Conservation (phyloP, 139 green algal genomes). For the Chlamydomonas sphaeroides region DNA sequence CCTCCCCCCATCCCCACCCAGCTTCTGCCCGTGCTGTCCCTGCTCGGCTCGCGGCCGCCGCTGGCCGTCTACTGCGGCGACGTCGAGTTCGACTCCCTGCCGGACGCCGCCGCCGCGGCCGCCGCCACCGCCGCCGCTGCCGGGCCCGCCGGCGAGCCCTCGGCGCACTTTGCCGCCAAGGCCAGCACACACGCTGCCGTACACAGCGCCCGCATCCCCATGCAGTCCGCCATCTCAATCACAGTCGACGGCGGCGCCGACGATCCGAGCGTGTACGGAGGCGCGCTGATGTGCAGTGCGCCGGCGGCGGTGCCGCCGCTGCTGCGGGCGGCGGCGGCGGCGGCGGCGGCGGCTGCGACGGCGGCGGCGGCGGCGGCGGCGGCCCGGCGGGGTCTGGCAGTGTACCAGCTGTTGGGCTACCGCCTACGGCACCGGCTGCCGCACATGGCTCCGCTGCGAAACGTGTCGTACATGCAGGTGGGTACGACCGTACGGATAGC, state of each 20-base stretch:
- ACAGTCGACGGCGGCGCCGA: no score
- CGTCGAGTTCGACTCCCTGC: background rate
- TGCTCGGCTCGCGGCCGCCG: background rate
- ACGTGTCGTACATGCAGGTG: background rate
- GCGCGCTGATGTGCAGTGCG: background rate
- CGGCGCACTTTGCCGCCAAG: constrained; percentile 4
- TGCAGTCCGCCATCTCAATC: no score
- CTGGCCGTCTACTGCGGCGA: constrained; percentile 21
- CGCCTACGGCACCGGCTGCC: background rate
- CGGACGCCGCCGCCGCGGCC: background rate
- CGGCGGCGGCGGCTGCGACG: background rate
- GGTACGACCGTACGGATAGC: no score
- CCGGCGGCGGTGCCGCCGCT: background rate
- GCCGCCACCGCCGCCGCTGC: background rate
- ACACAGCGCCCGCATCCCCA: no score
- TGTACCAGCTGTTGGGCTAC: background rate
- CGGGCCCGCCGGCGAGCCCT: background rate
- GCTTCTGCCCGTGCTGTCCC: constrained; percentile 16
- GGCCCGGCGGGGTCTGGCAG: background rate
- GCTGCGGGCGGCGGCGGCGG: no score
- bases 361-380: background rate
- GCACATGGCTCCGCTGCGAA: constrained; percentile 8
- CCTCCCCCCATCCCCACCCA: no score
- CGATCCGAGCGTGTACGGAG: no score
- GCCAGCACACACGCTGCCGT: background rate